Percentiles rank a stretch among this genome's conserved stretches.
These are phyloP conservation scores for Aspergillus cejpii DNA, from an alignment of 2,329 filamentous ascomycete genomes.

Conservation along the genomic window DNA sequence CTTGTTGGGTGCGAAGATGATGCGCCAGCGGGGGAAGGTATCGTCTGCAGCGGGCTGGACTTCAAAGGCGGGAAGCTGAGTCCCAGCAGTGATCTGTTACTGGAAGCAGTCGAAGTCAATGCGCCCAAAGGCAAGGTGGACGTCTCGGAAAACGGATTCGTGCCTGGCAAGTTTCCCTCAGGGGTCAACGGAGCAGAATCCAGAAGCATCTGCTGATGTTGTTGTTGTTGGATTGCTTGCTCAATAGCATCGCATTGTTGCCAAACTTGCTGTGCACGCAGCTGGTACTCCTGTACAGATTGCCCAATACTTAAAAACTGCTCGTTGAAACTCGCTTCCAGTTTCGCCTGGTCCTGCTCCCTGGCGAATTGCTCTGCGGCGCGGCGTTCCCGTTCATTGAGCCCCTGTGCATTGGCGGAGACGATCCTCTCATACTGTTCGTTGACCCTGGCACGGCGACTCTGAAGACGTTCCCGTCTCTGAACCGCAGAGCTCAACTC, in stretches of 20 bases:
- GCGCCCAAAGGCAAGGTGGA: conserved; percentile 17
- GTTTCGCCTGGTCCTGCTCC: conserved; percentile 41
- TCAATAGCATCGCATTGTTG: conserved; percentile 41
- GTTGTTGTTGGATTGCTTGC: conserved; percentile 41
- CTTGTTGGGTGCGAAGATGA: conserved; percentile 31
- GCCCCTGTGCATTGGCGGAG: conserved; percentile 52
- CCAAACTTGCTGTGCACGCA: conserved; percentile 40
- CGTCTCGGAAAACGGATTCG: conserved; percentile 36
- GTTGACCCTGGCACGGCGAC: conserved; percentile 52
- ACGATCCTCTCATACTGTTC: conserved; percentile 57
- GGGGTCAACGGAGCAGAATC: conserved; percentile 49
- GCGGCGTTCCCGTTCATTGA: conserved; percentile 49
- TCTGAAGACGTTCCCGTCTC: conserved; percentile 54
- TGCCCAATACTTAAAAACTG: conserved; percentile 39
- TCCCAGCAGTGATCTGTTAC: conserved; percentile 30
- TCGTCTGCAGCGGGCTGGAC: conserved; percentile 32
- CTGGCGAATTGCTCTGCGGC: conserved; percentile 43
- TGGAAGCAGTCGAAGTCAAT: conserved; percentile 26
- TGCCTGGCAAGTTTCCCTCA: conserved; percentile 54
- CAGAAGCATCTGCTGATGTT: conserved; percentile 41
- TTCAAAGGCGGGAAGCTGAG: conserved; percentile 32
- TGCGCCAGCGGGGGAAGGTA: conserved; percentile 30
- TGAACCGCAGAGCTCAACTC: conserved; percentile 49
- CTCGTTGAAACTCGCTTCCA: conserved; percentile 40
- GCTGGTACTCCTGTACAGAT: conserved; percentile 40